Percentiles rank a stretch among this genome's conserved stretches.
Evolutionary conservation across 139 green algal species (phyloP).

Genomic region (Pleodorina starrii): DNA sequence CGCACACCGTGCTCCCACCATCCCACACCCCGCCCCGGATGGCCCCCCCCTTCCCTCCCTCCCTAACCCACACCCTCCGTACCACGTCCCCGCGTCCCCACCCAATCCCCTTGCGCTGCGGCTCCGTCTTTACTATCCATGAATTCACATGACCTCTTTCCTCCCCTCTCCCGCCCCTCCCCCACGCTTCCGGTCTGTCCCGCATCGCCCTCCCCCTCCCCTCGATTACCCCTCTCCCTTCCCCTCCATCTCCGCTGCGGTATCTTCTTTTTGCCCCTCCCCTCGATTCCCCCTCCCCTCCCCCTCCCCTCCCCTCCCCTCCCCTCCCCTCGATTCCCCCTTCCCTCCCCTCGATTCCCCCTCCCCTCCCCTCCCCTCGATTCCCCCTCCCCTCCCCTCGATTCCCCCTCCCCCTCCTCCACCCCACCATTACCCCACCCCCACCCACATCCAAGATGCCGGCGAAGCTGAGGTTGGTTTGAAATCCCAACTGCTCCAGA

Average conservation of each 20-base stretch:
- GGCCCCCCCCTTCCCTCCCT: too few species aligned
- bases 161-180: not conserved
- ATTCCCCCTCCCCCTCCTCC: not conserved
- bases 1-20: too few species aligned
- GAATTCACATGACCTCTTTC: not conserved
- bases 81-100: too few species aligned
- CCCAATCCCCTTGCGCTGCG: too few species aligned
- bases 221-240: not conserved
- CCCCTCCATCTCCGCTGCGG: not conserved
- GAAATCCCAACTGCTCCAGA: not conserved
- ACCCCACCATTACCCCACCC: not conserved
- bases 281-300: not conserved
- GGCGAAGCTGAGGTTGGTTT: not conserved
- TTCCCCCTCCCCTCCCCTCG: not conserved
- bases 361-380: not conserved
- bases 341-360: not conserved
- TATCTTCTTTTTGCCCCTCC: not conserved
- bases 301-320: not conserved
- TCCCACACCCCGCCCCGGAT: too few species aligned
- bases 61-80: too few species aligned
- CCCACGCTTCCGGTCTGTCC: not conserved
- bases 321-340: not conserved
- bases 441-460: constrained; percentile 17
- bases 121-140: too few species aligned
- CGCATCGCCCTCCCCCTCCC: not conserved